phyloP scores from a whole-genome alignment of 192 early-diverging fungal genomes.

The Mortierella antarctica region DNA sequence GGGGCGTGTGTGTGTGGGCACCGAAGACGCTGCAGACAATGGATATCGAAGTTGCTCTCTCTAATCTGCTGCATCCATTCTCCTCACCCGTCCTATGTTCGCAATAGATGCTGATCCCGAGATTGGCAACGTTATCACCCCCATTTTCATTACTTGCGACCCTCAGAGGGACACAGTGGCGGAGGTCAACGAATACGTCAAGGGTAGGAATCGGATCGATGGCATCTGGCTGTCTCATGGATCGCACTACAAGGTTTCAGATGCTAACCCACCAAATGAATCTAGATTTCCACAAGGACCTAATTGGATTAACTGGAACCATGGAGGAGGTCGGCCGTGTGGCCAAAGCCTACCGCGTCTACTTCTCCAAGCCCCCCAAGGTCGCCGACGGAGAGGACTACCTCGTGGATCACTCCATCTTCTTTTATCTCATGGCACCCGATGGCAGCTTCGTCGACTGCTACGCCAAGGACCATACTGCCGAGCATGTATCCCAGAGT shows the following conservation, averaged over 20 bases:
- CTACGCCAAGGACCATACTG: conserved; percentile 85
- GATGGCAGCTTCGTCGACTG: conserved; percentile 91
- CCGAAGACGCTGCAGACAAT: too few relatives aligned
- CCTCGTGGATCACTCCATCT: conserved; percentile 98
- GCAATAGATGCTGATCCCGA: conserved; percentile 58
- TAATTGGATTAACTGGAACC: conserved; percentile 93
- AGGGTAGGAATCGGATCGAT: conserved; percentile 29
- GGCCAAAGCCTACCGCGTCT: conserved; percentile 95
- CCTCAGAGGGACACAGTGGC: conserved; percentile 92
- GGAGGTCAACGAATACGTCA: conserved; percentile 79
- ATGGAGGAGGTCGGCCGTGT: conserved; percentile 83
- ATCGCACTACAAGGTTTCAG: not conserved
- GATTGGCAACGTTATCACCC: conserved; percentile 70
- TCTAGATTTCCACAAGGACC: conserved; percentile 91
- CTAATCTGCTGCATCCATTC: not conserved
- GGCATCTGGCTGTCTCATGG: not conserved
- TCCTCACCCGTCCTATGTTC: not conserved
- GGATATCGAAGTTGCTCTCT: not conserved
- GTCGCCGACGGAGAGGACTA: conserved; percentile 88
- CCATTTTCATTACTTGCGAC: conserved; percentile 97
- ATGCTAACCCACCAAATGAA: not conserved
- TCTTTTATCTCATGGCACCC: conserved; percentile 96
- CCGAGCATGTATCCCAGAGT: conserved; percentile 69
- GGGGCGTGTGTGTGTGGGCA: too few relatives aligned
- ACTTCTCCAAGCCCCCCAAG: conserved; percentile 90